Base-by-base conservation (phyloP, 2,329 filamentous ascomycete species). In the Tolypocladium sp. region DNA sequence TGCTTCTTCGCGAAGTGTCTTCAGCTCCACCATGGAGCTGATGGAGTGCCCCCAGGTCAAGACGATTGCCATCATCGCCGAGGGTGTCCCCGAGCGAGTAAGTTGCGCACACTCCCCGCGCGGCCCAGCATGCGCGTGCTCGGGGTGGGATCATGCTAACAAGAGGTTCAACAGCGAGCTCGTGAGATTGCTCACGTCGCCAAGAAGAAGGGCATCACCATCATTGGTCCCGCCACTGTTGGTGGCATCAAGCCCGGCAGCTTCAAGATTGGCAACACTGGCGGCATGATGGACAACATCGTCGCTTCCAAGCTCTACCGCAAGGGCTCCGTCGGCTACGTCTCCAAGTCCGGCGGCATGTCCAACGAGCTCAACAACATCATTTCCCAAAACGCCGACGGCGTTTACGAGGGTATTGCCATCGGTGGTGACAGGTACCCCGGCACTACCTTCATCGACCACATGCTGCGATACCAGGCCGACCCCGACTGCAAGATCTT, bases 261-360 rank as follows among this genome's bases (percentile, higher is more conserved):
- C 76, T 99, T 93, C 90, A 99, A 97, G 87, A 99, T 99, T 66
- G 94, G 94, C 76, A 99, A 99, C 86, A 99, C 94, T 71, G 94
- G 94, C 85, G 94, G 94, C 79, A 99, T 99, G 94, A 99, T 99
- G 94, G 94, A 99, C 86, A 99, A 99, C 86, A 99, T 99, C 71
- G 94, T 99, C 65, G 92, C 94, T 69, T 97, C 94, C 76, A 99
- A 99, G 88, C 91, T 99, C 63, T 99, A 99, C 88, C 93, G 94
- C 79, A 94, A 94, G 81, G 94, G 94, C 70, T 97, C 94, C 69
- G 92, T 99, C 67, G 94, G 91, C 70, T 99, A 99, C 79, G 94
- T 99, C 78, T 97, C 93, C 84, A 99, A 99, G 85, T 99, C 94
- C 61, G 94, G 94, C 74, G 94, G 94, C 81, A 99, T 99, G 94